These are phyloP conservation scores for Saturnispora diversa DNA, from an alignment of 805 yeast species.

Conservation along the genomic window DNA sequence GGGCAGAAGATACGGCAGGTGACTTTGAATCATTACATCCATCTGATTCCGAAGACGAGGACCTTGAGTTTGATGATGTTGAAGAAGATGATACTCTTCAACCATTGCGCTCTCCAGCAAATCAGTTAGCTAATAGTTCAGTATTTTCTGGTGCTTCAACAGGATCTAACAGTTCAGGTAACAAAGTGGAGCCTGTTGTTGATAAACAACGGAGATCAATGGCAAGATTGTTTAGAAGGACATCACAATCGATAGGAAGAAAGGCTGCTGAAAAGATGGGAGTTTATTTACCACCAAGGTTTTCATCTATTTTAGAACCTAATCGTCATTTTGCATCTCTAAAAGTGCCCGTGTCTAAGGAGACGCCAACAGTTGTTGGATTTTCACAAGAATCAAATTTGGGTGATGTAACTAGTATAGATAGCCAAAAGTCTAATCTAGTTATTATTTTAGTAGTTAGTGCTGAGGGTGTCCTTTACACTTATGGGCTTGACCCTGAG, in stretches of 20 bases:
- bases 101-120: conserved; percentile 4
- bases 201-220: conserved; percentile 66
- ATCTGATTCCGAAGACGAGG: conserved; percentile 32
- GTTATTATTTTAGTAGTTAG: conserved; percentile 71
- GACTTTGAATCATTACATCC: background rate
- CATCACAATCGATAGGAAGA: conserved; percentile 70
- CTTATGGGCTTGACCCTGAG: conserved; percentile 77
- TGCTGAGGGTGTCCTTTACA: conserved; percentile 78
- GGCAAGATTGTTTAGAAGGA: conserved; percentile 65
- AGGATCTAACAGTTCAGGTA: conserved; percentile 22
- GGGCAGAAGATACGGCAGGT: background rate
- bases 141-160: conserved; percentile 24
- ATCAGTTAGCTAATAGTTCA: conserved; percentile 12
- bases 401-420: conserved; percentile 16
- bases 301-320: conserved; percentile 83
- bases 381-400: conserved; percentile 22
- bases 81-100: conserved; percentile 1
- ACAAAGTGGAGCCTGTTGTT: conserved; percentile 51
- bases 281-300: conserved; percentile 75
- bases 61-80: conserved; percentile 13
- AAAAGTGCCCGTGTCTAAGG: conserved; percentile 37
- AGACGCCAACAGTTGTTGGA: conserved; percentile 41
- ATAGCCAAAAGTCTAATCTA: conserved; percentile 18
- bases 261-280: conserved; percentile 86
- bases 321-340: conserved; percentile 86